Percentiles rank a stretch among this genome's conserved stretches.
Evolutionary conservation across 805 yeast genomes (phyloP).

Genomic region (Pichia manshurica): DNA sequence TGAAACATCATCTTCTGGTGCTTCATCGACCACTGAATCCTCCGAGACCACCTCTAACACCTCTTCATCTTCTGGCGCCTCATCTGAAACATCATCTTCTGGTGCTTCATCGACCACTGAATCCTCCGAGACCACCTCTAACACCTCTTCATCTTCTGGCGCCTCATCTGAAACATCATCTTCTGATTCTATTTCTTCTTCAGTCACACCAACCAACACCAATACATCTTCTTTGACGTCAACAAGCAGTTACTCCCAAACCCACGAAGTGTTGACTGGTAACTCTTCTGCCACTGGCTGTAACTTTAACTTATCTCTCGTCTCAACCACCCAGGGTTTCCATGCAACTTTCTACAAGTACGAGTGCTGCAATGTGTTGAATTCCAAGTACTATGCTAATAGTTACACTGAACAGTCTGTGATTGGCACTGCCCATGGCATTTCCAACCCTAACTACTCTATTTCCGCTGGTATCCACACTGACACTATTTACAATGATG

Average conservation of each 20-base stretch:
- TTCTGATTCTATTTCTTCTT: too few species aligned
- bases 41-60: too few species aligned
- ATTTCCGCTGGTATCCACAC: neutral
- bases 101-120: too few species aligned
- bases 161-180: too few species aligned
- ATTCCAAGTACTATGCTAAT: conserved; percentile 6
- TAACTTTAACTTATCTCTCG: neutral
- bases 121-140: too few species aligned
- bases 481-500: conserved; percentile 4
- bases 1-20: too few species aligned
- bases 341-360: conserved; percentile 9
- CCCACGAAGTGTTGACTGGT: conserved; percentile 1
- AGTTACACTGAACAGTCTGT: conserved; percentile 3
- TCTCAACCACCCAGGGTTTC: conserved; percentile 6
- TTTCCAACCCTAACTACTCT: conserved; percentile 8
- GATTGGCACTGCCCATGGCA: conserved; percentile 7
- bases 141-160: too few species aligned
- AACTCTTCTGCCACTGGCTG: conserved; percentile 6
- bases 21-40: too few species aligned
- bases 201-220: too few species aligned
- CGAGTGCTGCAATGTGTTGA: neutral
- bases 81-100: too few species aligned
- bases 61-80: too few species aligned
- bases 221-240: too few species aligned
- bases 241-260: neutral